phyloP scores from a whole-genome alignment of 306 rosid species.

The Malus sylvestris region DNA sequence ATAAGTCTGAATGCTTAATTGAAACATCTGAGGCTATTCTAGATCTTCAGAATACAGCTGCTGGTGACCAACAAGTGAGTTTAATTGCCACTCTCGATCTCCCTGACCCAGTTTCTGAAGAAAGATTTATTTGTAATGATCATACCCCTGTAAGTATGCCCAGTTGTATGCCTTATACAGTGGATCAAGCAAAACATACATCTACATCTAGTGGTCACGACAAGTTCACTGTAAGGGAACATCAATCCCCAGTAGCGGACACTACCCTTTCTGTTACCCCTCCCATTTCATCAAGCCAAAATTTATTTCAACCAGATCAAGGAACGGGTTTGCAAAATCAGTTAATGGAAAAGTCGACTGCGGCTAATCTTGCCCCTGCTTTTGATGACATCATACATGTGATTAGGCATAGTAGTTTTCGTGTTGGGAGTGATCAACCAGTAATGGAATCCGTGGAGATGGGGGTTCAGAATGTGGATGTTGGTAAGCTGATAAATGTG shows the following conservation, averaged over 20 bases:
- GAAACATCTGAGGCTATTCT: slow-evolving; percentile 24
- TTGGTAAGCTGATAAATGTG: slow-evolving; percentile 63
- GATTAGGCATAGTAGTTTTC: slow-evolving; percentile 92
- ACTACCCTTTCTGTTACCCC: slow-evolving; percentile 28
- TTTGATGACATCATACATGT: slow-evolving; percentile 95
- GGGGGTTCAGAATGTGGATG: slow-evolving; percentile 87
- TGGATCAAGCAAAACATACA: slow-evolving; percentile 23
- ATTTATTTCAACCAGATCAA: slow-evolving; percentile 42
- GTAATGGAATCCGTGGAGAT: slow-evolving; percentile 68
- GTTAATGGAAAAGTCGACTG: slow-evolving; percentile 43
- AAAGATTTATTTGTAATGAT: slow-evolving; percentile 32
- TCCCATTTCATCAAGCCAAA: slow-evolving; percentile 40
- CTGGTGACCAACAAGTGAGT: slow-evolving; percentile 14
- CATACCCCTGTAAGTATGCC: slow-evolving; percentile 30
- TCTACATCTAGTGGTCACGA: slow-evolving; percentile 52
- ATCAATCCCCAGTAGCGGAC: slow-evolving; percentile 45
- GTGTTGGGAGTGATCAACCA: slow-evolving; percentile 84
- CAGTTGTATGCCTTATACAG: slow-evolving; percentile 20
- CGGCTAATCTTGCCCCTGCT: slow-evolving; percentile 70
- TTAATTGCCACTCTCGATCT: slow-evolving; percentile 26
- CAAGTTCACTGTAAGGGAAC: slow-evolving; percentile 76
- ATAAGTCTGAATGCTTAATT: slow-evolving; percentile 23
- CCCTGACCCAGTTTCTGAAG: slow-evolving; percentile 33
- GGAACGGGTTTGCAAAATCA: slow-evolving; percentile 37
- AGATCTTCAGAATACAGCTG: slow-evolving; percentile 36